Base-by-base conservation (phyloP, 1,284 basidiomycete genomes). In the Inonotus hispidus region DNA sequence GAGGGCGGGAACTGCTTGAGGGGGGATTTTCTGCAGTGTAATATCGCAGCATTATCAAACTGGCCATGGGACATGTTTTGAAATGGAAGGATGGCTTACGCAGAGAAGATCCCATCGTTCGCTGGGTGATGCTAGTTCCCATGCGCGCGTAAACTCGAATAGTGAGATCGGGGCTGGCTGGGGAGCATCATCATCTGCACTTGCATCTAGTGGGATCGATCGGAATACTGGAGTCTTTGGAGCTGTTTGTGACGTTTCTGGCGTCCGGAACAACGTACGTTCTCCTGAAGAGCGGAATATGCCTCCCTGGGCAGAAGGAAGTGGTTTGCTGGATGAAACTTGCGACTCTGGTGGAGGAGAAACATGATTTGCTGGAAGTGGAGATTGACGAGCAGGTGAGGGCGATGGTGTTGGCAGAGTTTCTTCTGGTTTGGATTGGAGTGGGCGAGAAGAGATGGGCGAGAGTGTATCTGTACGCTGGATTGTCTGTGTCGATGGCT, bases 111-210 rank as follows among this genome's bases (percentile, higher is more conserved):
- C 67, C 81, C 83, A 87, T 45, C 76, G 76, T 38, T 79, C 77
- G 13, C 74, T 69, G 7, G 76, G 43, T 19, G 56, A 59, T 11
- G 56, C 56, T 35, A 46, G 66, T 25, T 78, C 76, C 87, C 85
- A 88, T 1, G 75, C 71, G 57, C 74, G 78, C 47, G 73, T 76
- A 65, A 90, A 85, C 19, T 82, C 78, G 64, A 86, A 82, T n/a
- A 87, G 71, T 0, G 83, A 81, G 59, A 72, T 74, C 0, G 79
- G 77, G 1, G 74, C 63, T 27, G 70, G 71, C 21, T 59, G 60
- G n/a, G 23, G 38, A 5, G 27, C 27, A 25, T 52, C 60, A 16
- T 21, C 41, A 13, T 61, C 39, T 21, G 21, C 49, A 32, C 32
- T 32, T 25, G 14, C 29, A 1, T 47, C 59, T 67, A 2, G 70